Evolutionary conservation across 2,329 filamentous ascomycete species (phyloP).

Genomic region (Leptosphaerulina australis): DNA sequence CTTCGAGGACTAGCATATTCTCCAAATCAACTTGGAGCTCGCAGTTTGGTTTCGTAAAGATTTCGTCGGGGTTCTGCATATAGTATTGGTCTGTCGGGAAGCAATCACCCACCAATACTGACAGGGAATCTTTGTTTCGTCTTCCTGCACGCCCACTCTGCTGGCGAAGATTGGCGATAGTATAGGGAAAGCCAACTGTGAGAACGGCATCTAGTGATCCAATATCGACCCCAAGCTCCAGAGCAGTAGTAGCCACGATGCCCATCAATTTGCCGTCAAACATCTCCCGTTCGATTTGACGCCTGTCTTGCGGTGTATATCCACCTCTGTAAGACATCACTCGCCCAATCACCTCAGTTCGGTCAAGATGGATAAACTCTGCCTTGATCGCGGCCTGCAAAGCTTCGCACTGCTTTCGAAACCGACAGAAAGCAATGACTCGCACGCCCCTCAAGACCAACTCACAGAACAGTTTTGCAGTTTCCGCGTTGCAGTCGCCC

Average conservation of each 20-base stretch:
- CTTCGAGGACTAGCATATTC: conserved; percentile 89
- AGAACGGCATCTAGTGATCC: conserved; percentile 92
- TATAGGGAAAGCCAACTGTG: conserved; percentile 93
- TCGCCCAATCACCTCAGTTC: conserved; percentile 74
- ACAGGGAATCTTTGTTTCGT: conserved; percentile 90
- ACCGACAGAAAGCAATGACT: conserved; percentile 89
- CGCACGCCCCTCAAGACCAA: conserved; percentile 85
- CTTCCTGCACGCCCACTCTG: conserved; percentile 92
- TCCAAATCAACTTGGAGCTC: conserved; percentile 89
- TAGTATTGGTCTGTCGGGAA: conserved; percentile 94
- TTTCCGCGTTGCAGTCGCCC: conserved; percentile 80
- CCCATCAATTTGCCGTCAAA: conserved; percentile 93
- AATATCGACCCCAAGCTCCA: conserved; percentile 95
- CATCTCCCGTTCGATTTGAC: conserved; percentile 92
- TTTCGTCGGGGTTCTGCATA: conserved; percentile 93
- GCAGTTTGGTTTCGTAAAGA: conserved; percentile 89
- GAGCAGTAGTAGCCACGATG: conserved; percentile 89
- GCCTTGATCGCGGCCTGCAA: conserved; percentile 79
- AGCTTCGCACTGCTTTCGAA: conserved; percentile 86
- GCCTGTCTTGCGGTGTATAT: conserved; percentile 88
- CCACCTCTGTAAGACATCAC: conserved; percentile 97
- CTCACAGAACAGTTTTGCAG: conserved; percentile 89
- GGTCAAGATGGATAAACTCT: conserved; percentile 74
- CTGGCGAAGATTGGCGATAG: conserved; percentile 90
- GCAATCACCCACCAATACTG: conserved; percentile 84